Conservation (phyloP, 163 green algal species). For the Prototheca wickerhamii region DNA sequence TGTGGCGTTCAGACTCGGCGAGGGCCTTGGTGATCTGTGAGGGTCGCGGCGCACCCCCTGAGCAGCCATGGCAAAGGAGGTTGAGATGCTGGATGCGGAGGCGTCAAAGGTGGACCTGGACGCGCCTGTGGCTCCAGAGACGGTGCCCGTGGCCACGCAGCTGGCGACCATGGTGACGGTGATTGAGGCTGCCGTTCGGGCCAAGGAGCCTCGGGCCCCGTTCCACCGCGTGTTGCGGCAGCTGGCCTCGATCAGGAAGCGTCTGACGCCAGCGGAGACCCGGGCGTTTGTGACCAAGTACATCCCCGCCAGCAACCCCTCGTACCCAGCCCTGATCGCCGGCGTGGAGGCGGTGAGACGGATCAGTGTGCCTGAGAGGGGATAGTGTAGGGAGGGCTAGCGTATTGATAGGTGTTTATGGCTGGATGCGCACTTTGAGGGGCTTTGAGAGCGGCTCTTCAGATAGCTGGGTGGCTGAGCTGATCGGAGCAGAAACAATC, state of each 20-base stretch:
- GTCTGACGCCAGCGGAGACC: slow-evolving; percentile 50
- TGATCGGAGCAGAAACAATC: too few relatives aligned
- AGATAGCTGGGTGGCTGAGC: too few relatives aligned
- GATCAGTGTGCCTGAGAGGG: neutral
- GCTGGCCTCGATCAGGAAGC: slow-evolving; percentile 54
- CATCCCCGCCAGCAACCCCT: slow-evolving; percentile 3
- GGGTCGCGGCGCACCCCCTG: too few relatives aligned
- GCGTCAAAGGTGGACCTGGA: neutral
- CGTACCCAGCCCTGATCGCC: slow-evolving; percentile 21
- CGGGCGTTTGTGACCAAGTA: slow-evolving; percentile 36
- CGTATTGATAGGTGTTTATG: neutral
- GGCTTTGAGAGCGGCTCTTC: too few relatives aligned
- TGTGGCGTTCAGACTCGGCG: too few relatives aligned
- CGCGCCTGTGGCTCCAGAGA: neutral
- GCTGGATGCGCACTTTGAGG: too few relatives aligned
- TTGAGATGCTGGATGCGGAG: slow-evolving; percentile 24
- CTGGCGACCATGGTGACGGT: slow-evolving; percentile 39
- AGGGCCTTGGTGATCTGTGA: too few relatives aligned
- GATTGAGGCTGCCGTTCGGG: slow-evolving; percentile 69
- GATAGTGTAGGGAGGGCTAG: neutral
- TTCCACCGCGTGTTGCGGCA: slow-evolving; percentile 65
- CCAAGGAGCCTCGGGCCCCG: slow-evolving; percentile 72
- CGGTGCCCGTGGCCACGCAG: slow-evolving; percentile 13
- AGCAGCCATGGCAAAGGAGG: slow-evolving; percentile 24
- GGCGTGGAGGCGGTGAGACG: slow-evolving; percentile 13